Conservation (phyloP, 305 asterid genomes). For the Withania somnifera region DNA sequence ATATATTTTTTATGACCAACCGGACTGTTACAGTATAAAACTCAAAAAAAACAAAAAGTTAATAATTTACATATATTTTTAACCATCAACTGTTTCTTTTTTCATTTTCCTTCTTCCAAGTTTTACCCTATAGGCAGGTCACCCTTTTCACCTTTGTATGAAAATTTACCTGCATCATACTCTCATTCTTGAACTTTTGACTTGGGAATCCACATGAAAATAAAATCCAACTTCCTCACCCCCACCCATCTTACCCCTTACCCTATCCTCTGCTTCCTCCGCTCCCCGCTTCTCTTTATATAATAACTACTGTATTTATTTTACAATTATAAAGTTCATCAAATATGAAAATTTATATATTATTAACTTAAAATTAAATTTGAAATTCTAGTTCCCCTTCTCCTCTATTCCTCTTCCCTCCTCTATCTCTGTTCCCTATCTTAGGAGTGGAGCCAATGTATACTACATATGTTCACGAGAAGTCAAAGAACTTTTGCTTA, state of each 20-base stretch:
- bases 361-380: too few relatives aligned
- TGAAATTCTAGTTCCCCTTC: too few relatives aligned
- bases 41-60: background rate
- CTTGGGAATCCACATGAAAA: conserved; percentile 14
- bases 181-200: conserved; percentile 17
- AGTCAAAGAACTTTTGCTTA: too few relatives aligned
- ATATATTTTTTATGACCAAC: too few relatives aligned
- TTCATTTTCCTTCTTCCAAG: background rate
- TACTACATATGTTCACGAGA: too few relatives aligned
- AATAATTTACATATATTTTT: too few relatives aligned
- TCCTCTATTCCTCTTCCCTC: too few relatives aligned
- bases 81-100: background rate
- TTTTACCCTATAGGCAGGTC: conserved; percentile 3
- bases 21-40: too few relatives aligned
- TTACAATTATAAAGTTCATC: too few relatives aligned
- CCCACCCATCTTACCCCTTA: background rate
- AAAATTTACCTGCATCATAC: conserved; percentile 18
- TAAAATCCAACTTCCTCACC: background rate
- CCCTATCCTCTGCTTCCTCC: background rate
- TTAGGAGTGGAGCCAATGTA: too few relatives aligned
- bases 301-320: conserved; percentile 18
- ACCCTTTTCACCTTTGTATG: conserved; percentile 21
- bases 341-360: too few relatives aligned
- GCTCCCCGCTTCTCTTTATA: background rate
- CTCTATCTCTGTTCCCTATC: too few relatives aligned